These are phyloP conservation scores for Teunomyces atbi DNA, from an alignment of 805 yeast genomes.

Conservation along the genomic window DNA sequence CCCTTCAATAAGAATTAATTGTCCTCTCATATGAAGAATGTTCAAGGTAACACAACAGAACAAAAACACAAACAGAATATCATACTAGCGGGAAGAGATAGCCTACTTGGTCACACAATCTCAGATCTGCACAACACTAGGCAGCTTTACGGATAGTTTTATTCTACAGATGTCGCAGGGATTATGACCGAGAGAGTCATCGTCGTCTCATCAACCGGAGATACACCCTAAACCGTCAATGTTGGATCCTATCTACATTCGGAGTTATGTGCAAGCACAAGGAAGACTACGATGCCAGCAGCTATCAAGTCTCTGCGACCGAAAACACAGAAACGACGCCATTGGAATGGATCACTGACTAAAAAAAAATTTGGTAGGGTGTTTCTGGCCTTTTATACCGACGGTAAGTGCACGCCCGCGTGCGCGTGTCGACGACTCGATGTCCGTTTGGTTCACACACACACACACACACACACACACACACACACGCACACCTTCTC, in stretches of 20 bases:
- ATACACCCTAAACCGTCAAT: conserved; percentile 23
- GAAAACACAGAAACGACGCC: conserved; percentile 16
- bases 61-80: too few relatives aligned
- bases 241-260: conserved; percentile 10
- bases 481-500: too few relatives aligned
- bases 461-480: too few relatives aligned
- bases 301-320: conserved; percentile 12
- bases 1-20: conserved; percentile 83
- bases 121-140: too few relatives aligned
- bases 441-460: too few relatives aligned
- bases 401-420: neutral
- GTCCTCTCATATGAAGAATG: conserved; percentile 74
- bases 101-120: too few relatives aligned
- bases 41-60: too few relatives aligned
- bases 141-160: neutral
- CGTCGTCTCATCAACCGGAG: conserved; percentile 30
- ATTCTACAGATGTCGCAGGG: conserved; percentile 19
- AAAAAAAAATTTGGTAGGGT: neutral
- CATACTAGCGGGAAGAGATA: too few relatives aligned
- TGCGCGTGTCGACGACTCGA: neutral
- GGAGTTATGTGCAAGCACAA: conserved; percentile 9
- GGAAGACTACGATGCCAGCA: conserved; percentile 7
- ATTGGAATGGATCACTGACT: conserved; percentile 10
- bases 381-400: neutral
- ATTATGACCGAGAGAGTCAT: conserved; percentile 32